Evolutionary conservation across 2,329 filamentous ascomycete genomes (phyloP).

Genomic region (Cytospora schulzeri): DNA sequence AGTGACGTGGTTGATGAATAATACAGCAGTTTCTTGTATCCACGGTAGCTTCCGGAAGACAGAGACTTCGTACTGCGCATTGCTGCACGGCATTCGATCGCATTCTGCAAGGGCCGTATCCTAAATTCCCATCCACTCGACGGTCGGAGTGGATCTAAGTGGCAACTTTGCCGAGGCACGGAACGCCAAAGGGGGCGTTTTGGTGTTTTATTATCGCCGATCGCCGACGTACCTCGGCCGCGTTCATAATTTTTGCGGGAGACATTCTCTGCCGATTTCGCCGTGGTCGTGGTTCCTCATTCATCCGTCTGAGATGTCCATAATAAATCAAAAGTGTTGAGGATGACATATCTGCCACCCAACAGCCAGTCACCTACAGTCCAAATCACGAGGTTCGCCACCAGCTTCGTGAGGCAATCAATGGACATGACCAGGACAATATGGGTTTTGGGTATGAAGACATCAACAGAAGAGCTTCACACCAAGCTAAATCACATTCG

Average conservation of each 20-base stretch:
- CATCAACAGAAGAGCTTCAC: no score
- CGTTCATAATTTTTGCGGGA: not conserved
- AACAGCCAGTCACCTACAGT: no score
- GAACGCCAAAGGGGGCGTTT: not conserved
- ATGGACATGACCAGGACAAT: no score
- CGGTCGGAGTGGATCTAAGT: not conserved
- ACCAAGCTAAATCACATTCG: no score
- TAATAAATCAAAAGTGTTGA: not conserved
- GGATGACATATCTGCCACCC: no score
- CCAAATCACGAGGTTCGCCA: no score
- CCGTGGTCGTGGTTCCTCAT: not conserved
- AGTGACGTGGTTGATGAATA: slow-evolving; percentile 19
- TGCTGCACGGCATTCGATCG: not conserved
- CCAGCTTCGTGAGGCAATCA: no score
- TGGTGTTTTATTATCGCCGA: slow-evolving; percentile 10
- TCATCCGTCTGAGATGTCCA: not conserved
- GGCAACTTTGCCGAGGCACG: slow-evolving; percentile 7
- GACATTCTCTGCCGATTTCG: not conserved
- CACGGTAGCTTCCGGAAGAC: not conserved
- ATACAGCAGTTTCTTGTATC: not conserved
- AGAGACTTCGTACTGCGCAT: not conserved
- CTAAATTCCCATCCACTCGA: no score
- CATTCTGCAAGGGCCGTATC: not conserved
- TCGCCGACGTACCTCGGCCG: slow-evolving; percentile 14
- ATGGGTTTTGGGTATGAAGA: no score